phyloP scores from a whole-genome alignment of 2,329 filamentous ascomycete species.

The Aspergillus arachidicola region DNA sequence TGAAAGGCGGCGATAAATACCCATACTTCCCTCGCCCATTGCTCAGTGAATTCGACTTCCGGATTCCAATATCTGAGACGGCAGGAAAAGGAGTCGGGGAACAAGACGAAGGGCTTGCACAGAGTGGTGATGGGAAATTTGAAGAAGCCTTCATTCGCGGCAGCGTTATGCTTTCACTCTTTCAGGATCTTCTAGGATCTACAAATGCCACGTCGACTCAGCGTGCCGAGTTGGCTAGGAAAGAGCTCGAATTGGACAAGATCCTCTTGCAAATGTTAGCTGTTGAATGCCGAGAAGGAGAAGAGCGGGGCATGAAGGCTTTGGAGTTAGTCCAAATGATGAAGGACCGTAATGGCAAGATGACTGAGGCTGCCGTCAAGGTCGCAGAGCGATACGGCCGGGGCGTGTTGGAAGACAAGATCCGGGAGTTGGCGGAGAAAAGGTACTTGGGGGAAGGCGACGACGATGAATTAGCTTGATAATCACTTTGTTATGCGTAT shows the following conservation, averaged over 20 bases:
- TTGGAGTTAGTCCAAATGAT: constrained; percentile 87
- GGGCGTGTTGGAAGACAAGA: constrained; percentile 83
- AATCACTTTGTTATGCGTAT: neutral
- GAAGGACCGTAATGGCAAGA: constrained; percentile 80
- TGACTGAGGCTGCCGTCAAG: constrained; percentile 89
- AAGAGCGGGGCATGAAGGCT: constrained; percentile 92
- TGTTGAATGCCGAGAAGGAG: constrained; percentile 85
- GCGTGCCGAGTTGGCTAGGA: constrained; percentile 65
- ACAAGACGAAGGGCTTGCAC: constrained; percentile 40
- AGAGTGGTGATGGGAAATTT: constrained; percentile 53
- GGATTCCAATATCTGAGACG: constrained; percentile 71
- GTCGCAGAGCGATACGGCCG: constrained; percentile 84
- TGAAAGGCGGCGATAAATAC: constrained; percentile 91
- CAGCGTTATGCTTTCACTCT: constrained; percentile 70
- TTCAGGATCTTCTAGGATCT: constrained; percentile 72
- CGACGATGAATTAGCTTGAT: constrained; percentile 46
- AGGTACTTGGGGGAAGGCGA: constrained; percentile 64
- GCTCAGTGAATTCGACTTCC: constrained; percentile 91
- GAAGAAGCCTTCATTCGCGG: constrained; percentile 82
- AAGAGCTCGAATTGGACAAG: constrained; percentile 88
- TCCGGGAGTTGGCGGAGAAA: constrained; percentile 78
- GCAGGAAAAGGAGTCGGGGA: constrained; percentile 44
- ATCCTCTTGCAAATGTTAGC: constrained; percentile 85
- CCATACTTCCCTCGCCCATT: constrained; percentile 90
- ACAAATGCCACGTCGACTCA: constrained; percentile 67